Base-by-base conservation (phyloP, 306 rosid species). In the Phaseolus lunatus region DNA sequence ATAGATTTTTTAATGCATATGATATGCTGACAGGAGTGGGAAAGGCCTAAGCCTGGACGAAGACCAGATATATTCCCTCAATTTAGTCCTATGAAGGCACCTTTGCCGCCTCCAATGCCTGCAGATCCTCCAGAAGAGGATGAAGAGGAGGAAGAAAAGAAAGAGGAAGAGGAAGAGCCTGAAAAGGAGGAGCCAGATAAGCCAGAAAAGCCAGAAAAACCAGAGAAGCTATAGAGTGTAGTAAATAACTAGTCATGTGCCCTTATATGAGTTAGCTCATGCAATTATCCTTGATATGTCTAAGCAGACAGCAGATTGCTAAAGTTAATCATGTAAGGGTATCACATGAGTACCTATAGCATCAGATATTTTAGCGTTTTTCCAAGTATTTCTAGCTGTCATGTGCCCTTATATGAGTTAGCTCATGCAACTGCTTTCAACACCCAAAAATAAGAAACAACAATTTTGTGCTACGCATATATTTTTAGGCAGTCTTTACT, bases 61-160 rank as follows among this genome's bases (percentile, higher is more conserved):
- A 85, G 89, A 67, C 72, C 89, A 1, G 89, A 85, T 79, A 85
- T 85, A 76, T 82, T 85, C 29, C 89, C 89, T 20, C 89, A 85
- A 56, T 85, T 85, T 59, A 82, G 89, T 80, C 89, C 89, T 43
- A 85, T 85, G 89, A 85, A 85, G 84, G 79, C 89, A 76, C 89
- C 89, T 33, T 82, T 86, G 72, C 89, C 89, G 3, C 78, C 89
- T 24, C 89, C 89, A 16, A 15, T 82, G 76, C 89, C 89, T 3
- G 80, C 85, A 2, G 89, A 86, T 80, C 89, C 86, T 67, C 89
- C 86, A 0, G 81, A 80, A 72, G 86, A 80, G 72, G 89, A 86
- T 24, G 89, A 82, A 50, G 88, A 79, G 22, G 84, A 79, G 35
- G 81, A 81, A 58, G 84, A 85, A 58, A 33, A 85, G 67, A 75